Conservation (phyloP, 768 basidiomycete species). For the Melanogaster broomeanus region DNA sequence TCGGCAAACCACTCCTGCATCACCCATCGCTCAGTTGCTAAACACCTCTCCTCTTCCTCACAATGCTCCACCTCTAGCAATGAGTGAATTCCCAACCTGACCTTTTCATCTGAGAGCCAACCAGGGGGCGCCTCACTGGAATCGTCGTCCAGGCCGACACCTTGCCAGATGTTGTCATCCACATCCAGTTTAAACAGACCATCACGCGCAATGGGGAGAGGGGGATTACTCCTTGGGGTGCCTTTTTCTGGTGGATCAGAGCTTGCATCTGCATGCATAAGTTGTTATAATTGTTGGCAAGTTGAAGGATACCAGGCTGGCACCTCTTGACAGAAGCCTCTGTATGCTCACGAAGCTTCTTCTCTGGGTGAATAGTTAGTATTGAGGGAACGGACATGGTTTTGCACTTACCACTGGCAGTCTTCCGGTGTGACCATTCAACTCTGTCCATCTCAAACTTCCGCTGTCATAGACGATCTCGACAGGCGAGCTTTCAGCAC, state of each 20-base stretch:
- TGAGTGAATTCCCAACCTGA: conserved; percentile 14
- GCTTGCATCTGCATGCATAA: conserved; percentile 22
- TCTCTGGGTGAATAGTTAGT: conserved; percentile 8
- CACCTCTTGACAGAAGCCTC: conserved; percentile 22
- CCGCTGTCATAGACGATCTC: conserved; percentile 15
- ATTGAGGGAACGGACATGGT: not conserved
- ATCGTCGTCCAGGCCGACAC: conserved; percentile 30
- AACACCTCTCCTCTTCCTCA: conserved; percentile 24
- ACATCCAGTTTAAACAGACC: conserved; percentile 36
- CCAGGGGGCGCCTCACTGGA: conserved; percentile 3
- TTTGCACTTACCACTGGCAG: not conserved
- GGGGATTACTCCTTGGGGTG: conserved; percentile 25
- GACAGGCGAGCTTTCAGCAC: conserved; percentile 26
- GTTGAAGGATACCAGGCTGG: conserved; percentile 28
- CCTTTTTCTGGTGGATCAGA: conserved; percentile 17
- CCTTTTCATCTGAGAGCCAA: conserved; percentile 20
- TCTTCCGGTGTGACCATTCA: conserved; percentile 8
- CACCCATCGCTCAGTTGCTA: conserved; percentile 15
- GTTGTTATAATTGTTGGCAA: conserved; percentile 30
- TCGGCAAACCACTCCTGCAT: conserved; percentile 29
- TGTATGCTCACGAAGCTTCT: conserved; percentile 31
- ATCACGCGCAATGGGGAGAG: conserved; percentile 19
- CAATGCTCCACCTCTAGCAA: conserved; percentile 24
- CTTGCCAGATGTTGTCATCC: conserved; percentile 39
- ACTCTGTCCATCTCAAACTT: conserved; percentile 32